These are phyloP conservation scores for Kodamaea sagamina DNA, from an alignment of 805 yeast species.

Conservation along the genomic window DNA sequence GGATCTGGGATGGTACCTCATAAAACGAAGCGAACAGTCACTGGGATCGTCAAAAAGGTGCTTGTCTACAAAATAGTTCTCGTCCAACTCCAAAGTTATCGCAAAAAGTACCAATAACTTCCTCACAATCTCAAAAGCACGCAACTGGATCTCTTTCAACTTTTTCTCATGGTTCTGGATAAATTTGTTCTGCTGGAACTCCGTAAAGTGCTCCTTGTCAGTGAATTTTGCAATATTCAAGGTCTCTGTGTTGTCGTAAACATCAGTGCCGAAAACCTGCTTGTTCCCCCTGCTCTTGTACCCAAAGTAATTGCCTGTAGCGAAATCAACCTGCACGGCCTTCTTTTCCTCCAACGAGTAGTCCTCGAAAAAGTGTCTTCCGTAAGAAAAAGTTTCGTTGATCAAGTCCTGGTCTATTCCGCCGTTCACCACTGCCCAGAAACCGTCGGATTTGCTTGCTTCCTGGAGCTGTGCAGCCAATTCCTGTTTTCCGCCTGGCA, in stretches of 20 bases:
- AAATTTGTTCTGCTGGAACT: conserved; percentile 22
- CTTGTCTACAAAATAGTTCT: conserved; percentile 32
- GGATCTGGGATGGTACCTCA: conserved; percentile 34
- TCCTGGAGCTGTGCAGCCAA: conserved; percentile 28
- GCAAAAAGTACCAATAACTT: conserved; percentile 34
- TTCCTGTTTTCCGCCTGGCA: conserved; percentile 26
- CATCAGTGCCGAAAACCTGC: conserved; percentile 31
- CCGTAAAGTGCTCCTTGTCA: conserved; percentile 20
- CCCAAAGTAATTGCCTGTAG: conserved; percentile 34
- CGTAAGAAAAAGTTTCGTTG: conserved; percentile 28
- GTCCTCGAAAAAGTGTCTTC: conserved; percentile 27
- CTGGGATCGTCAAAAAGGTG: conserved; percentile 35
- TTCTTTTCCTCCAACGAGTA: conserved; percentile 30
- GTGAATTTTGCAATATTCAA: conserved; percentile 37
- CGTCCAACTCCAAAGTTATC: conserved; percentile 34
- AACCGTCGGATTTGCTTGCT: conserved; percentile 34
- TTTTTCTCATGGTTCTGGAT: conserved; percentile 24
- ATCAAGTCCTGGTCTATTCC: conserved; percentile 30
- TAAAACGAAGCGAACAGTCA: conserved; percentile 36
- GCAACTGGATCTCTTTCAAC: conserved; percentile 24
- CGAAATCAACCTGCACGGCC: conserved; percentile 27
- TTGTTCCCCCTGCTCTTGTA: conserved; percentile 34
- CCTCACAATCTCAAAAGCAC: conserved; percentile 24
- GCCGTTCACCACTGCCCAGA: conserved; percentile 30
- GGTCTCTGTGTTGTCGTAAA: conserved; percentile 31